Percentiles rank a stretch among this genome's conserved stretches.
Conservation (phyloP, 805 yeast genomes). For the Torulaspora quercuum region DNA sequence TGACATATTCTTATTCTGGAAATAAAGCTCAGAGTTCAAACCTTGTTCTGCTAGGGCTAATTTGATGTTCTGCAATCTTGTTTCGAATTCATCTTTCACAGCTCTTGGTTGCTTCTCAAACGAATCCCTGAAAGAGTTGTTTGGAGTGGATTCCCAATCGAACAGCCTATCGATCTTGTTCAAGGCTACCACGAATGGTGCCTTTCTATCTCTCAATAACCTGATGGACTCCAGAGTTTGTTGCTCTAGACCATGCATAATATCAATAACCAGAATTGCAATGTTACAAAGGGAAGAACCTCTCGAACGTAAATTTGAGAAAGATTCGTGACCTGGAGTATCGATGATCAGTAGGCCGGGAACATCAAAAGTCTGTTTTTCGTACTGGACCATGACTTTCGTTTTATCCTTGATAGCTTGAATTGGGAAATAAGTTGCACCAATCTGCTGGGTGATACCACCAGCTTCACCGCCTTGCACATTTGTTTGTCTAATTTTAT, state of each 20-base stretch:
- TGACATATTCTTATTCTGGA: conserved; percentile 89
- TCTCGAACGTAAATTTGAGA: conserved; percentile 94
- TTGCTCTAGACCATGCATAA: conserved; percentile 98
- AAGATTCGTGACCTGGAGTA: conserved; percentile 99
- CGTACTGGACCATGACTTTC: conserved; percentile 81
- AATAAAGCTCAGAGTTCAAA: conserved; percentile 93
- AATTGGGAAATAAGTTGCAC: conserved; percentile 99
- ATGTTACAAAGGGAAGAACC: conserved; percentile 99
- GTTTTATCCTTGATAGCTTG: conserved; percentile 90
- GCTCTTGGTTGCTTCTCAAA: conserved; percentile 74
- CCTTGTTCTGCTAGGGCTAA: conserved; percentile 96
- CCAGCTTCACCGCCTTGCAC: conserved; percentile 99
- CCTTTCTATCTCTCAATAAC: conserved; percentile 91
- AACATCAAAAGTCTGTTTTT: conserved; percentile 82
- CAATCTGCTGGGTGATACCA: conserved; percentile 99
- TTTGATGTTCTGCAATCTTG: conserved; percentile 78
- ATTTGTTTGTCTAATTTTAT: conserved; percentile 96
- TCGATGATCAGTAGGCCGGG: conserved; percentile 97
- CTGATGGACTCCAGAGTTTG: conserved; percentile 94
- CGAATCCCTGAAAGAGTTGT: conserved; percentile 95
- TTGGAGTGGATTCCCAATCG: conserved; percentile 88
- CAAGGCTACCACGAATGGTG: conserved; percentile 95
- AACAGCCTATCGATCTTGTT: conserved; percentile 97
- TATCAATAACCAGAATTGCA: conserved; percentile 96
- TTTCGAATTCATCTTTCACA: conserved; percentile 90